Conservation (phyloP, 257 asterid species). For the Jasminum sambac region DNA sequence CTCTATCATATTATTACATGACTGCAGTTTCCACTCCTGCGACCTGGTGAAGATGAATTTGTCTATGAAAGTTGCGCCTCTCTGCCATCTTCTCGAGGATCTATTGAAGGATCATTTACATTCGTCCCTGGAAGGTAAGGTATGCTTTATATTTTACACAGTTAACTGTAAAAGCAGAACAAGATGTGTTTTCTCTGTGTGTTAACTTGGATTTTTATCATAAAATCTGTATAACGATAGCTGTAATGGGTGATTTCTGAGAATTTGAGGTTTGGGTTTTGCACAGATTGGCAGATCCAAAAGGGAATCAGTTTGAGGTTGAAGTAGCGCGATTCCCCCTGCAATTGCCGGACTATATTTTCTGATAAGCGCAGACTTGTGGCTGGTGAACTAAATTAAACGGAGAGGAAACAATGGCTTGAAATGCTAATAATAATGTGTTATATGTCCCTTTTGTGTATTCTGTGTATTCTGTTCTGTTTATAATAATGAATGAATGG, state of each 20-base stretch:
- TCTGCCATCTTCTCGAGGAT: constrained; percentile 54
- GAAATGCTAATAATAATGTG: too few relatives aligned
- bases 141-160: constrained; percentile 25
- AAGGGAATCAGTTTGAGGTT: constrained; percentile 58
- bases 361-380: constrained; percentile 34
- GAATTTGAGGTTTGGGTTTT: constrained; percentile 6
- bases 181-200: neutral
- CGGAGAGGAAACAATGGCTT: too few relatives aligned
- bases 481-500: too few relatives aligned
- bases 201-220: neutral
- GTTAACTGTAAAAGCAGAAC: neutral
- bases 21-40: constrained; percentile 78
- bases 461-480: too few relatives aligned
- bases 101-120: constrained; percentile 80
- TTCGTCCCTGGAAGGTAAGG: constrained; percentile 98
- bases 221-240: neutral
- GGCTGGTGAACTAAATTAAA: too few relatives aligned
- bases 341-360: constrained; percentile 71
- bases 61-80: constrained; percentile 72
- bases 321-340: constrained; percentile 69
- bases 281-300: constrained; percentile 63
- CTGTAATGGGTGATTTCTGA: neutral
- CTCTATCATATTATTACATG: constrained; percentile 14
- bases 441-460: too few relatives aligned
- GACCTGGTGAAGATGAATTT: constrained; percentile 74